Conservation (phyloP, 192 early-diverging fungal species). For the Chytriomyces sp. region DNA sequence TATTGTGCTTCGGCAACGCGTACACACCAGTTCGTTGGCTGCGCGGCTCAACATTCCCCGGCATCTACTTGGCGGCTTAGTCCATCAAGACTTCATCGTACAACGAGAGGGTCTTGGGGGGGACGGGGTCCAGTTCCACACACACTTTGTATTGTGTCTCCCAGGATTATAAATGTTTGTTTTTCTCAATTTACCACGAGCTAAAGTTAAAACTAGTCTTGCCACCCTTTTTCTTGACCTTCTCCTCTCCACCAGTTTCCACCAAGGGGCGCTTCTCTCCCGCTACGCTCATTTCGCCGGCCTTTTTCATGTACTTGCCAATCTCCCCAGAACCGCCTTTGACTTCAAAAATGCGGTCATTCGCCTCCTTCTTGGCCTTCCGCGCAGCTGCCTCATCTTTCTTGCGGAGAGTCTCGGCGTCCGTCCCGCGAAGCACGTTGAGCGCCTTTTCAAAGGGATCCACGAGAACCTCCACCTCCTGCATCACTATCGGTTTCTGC, state of each 20-base stretch:
- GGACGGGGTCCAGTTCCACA: not conserved
- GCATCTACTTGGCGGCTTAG: not conserved
- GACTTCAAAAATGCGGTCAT: not conserved
- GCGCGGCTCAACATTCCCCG: not conserved
- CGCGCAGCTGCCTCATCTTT: constrained; percentile 66
- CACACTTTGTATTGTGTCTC: not conserved
- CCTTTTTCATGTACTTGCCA: constrained; percentile 64
- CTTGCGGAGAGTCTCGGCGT: constrained; percentile 56
- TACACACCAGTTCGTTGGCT: not conserved
- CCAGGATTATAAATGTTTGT: no score
- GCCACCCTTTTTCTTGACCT: constrained; percentile 9
- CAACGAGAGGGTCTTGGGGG: no score
- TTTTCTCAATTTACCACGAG: constrained; percentile 29
- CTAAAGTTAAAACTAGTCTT: constrained; percentile 15
- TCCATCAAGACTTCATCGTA: not conserved
- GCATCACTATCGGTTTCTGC: constrained; percentile 70
- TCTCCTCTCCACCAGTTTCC: constrained; percentile 2
- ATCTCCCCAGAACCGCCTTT: constrained; percentile 38
- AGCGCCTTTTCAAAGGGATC: constrained; percentile 83
- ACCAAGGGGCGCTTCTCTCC: not conserved
- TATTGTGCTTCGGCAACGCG: no score
- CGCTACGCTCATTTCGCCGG: not conserved
- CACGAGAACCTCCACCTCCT: constrained; percentile 71
- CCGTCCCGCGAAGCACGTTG: constrained; percentile 59
- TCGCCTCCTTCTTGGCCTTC: constrained; percentile 63